Evolutionary conservation across 108 stramenopile species (phyloP).

Genomic region (Craspedostauros australis): DNA sequence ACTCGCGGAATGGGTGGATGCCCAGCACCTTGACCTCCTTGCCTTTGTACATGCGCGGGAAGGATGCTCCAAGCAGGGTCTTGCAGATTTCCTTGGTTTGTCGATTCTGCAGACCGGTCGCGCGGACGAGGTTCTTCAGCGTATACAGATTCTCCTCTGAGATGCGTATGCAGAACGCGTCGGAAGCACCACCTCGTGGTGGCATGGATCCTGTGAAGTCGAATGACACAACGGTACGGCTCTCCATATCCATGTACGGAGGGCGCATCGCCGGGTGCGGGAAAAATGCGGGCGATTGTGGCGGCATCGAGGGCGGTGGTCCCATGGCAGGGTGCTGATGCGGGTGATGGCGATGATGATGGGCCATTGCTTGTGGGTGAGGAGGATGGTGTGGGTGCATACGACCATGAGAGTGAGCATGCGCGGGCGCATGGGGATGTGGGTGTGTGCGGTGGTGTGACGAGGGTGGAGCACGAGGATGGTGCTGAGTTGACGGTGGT

Average conservation of each 20-base stretch:
- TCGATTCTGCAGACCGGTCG: conserved; percentile 49
- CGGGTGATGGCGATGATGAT: conserved; percentile 9
- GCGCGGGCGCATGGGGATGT: no score
- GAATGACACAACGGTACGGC: conserved; percentile 67
- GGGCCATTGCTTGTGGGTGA: conserved; percentile 1
- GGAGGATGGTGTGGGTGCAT: no score
- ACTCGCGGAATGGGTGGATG: conserved; percentile 22
- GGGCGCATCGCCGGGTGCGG: conserved; percentile 36
- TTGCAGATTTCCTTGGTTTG: conserved; percentile 50
- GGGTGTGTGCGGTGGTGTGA: no score
- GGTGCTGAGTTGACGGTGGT: no score
- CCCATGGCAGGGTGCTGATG: conserved; percentile 1
- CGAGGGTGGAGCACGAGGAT: no score
- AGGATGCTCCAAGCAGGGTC: conserved; percentile 40
- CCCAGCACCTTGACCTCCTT: conserved; percentile 9
- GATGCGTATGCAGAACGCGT: conserved; percentile 63
- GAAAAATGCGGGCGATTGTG: conserved; percentile 18
- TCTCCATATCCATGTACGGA: conserved; percentile 28
- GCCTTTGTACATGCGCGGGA: conserved; percentile 1
- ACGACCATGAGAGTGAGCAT: no score
- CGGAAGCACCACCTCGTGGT: conserved; percentile 11
- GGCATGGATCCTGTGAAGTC: conserved; percentile 56
- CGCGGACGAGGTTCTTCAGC: conserved; percentile 51
- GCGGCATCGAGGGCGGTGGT: conserved; percentile 1
- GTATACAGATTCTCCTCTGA: conserved; percentile 74